A percentile compares a stretch with the other conserved stretches of the same genome.
Evolutionary conservation across 495 filamentous ascomycete species (phyloP).

Genomic region (Lasiosphaeriaceae sp.): DNA sequence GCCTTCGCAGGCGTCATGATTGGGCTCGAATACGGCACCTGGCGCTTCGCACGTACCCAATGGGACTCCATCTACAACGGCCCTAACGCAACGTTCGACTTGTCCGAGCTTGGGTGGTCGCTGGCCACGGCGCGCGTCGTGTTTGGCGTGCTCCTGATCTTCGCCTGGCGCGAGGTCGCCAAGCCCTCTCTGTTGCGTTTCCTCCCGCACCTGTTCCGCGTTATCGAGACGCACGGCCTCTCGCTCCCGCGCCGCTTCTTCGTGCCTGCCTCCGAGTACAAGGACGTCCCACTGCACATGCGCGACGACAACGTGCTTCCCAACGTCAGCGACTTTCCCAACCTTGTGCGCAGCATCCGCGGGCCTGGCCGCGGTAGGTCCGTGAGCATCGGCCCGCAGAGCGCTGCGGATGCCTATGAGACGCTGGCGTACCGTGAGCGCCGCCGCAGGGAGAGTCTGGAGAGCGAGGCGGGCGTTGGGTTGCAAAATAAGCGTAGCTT

Average conservation of each 20-base stretch:
- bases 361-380: slow-evolving; percentile 73
- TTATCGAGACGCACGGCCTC: slow-evolving; percentile 74
- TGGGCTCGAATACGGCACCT: slow-evolving; percentile 72
- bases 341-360: slow-evolving; percentile 70
- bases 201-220: slow-evolving; percentile 81
- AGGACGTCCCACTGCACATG: slow-evolving; percentile 69
- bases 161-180: slow-evolving; percentile 81
- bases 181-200: slow-evolving; percentile 76
- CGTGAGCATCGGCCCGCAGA: slow-evolving; percentile 90
- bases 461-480: slow-evolving; percentile 16
- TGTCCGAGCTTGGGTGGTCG: slow-evolving; percentile 54
- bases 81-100: slow-evolving; percentile 51
- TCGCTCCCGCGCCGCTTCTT: slow-evolving; percentile 83
- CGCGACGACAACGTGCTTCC: slow-evolving; percentile 86
- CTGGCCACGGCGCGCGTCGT: slow-evolving; percentile 62
- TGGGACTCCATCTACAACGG: slow-evolving; percentile 54
- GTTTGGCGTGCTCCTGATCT: slow-evolving; percentile 75
- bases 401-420: slow-evolving; percentile 93
- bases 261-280: slow-evolving; percentile 84
- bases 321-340: slow-evolving; percentile 75
- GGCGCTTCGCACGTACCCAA: slow-evolving; percentile 65
- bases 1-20: slow-evolving; percentile 87
- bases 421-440: slow-evolving; percentile 89
- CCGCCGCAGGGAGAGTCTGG: slow-evolving; percentile 69
- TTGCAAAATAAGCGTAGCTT: slow-evolving; percentile 27